Evolutionary conservation across 1,139 yeast species (phyloP).

Genomic region (Meyerozyma sp.): DNA sequence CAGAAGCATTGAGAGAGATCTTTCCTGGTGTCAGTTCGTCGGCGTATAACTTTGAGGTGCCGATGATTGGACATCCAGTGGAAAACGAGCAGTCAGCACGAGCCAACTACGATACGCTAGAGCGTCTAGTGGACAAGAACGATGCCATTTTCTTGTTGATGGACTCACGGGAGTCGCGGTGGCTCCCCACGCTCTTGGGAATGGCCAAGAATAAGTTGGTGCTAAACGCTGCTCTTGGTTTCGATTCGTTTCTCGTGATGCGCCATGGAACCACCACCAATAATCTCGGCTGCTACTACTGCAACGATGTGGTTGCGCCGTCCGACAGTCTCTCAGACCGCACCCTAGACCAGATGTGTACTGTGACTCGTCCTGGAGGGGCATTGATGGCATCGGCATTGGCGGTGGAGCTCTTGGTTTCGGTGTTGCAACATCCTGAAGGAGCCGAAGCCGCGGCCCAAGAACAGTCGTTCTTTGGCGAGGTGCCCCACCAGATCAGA

Average conservation of each 20-base stretch:
- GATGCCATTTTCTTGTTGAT: constrained; percentile 77
- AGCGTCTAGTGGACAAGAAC: constrained; percentile 53
- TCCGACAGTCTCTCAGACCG: constrained; percentile 77
- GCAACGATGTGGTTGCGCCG: constrained; percentile 95
- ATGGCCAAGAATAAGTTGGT: constrained; percentile 63
- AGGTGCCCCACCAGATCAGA: constrained; percentile 82
- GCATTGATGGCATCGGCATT: constrained; percentile 83
- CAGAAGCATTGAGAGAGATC: constrained; percentile 60
- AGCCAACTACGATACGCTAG: constrained; percentile 47
- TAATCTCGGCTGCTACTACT: constrained; percentile 81
- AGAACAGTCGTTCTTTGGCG: constrained; percentile 43
- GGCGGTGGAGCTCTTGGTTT: constrained; percentile 79
- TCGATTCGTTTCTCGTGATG: constrained; percentile 89
- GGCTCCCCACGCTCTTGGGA: constrained; percentile 90
- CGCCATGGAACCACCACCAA: constrained; percentile 62
- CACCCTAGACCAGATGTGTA: constrained; percentile 95
- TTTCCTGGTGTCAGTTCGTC: constrained; percentile 69
- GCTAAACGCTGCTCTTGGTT: constrained; percentile 90
- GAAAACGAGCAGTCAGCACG: constrained; percentile 38
- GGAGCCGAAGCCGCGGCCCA: constrained; percentile 42
- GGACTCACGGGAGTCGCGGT: constrained; percentile 93
- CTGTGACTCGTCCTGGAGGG: constrained; percentile 95
- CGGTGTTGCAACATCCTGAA: constrained; percentile 64
- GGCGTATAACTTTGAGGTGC: constrained; percentile 70
- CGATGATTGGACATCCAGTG: constrained; percentile 93